These are phyloP conservation scores for Mycena alexandri DNA, from an alignment of 768 basidiomycete species.

Conservation along the genomic window DNA sequence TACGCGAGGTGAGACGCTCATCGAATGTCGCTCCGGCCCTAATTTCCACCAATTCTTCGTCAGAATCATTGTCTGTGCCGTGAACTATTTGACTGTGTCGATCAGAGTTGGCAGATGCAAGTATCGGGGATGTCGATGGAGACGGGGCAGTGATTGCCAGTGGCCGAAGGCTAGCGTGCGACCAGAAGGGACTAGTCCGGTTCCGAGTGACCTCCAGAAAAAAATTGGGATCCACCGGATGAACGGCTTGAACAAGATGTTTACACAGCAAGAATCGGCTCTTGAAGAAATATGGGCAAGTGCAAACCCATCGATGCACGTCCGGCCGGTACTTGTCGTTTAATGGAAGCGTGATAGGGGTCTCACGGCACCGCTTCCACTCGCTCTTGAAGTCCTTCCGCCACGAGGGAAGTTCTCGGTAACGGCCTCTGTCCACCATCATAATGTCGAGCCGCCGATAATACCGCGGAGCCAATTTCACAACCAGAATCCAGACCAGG, in stretches of 20 bases:
- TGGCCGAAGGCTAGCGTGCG: slow-evolving; percentile 17
- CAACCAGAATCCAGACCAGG: slow-evolving; percentile 27
- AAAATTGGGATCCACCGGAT: slow-evolving; percentile 33
- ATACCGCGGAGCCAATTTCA: slow-evolving; percentile 25
- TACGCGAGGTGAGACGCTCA: not conserved
- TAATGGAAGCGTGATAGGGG: no score
- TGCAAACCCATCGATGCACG: slow-evolving; percentile 1
- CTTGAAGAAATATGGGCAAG: slow-evolving; percentile 34
- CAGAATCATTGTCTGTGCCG: not conserved
- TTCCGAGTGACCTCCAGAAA: slow-evolving; percentile 36
- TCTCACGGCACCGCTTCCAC: slow-evolving; percentile 24
- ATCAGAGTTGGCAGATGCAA: not conserved
- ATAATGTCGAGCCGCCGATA: slow-evolving; percentile 26
- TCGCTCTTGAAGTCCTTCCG: slow-evolving; percentile 33
- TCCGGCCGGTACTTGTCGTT: no score
- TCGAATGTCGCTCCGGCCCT: slow-evolving; percentile 10
- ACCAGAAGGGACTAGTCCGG: slow-evolving; percentile 38
- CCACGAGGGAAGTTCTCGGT: slow-evolving; percentile 34
- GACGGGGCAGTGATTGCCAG: not conserved
- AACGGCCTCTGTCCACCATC: slow-evolving; percentile 5
- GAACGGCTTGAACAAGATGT: slow-evolving; percentile 36
- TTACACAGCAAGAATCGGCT: slow-evolving; percentile 41
- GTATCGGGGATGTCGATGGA: not conserved
- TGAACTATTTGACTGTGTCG: not conserved
- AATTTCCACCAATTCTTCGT: slow-evolving; percentile 1